A percentile compares a stretch with the other conserved stretches of the same genome.
These are phyloP conservation scores for Ricinus communis DNA, from an alignment of 345 rosid genomes.

Conservation along the genomic window DNA sequence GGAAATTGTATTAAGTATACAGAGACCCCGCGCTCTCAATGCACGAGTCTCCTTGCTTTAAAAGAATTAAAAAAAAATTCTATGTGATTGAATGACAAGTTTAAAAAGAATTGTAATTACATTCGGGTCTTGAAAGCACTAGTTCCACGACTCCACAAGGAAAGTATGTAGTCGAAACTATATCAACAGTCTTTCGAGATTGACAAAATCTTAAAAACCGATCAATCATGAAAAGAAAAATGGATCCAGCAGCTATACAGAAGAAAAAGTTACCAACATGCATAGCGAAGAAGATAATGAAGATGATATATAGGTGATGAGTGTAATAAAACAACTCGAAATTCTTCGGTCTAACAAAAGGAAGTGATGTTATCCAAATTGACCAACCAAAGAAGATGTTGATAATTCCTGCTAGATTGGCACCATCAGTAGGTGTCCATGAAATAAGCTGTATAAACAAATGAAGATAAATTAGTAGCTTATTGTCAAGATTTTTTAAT, in stretches of 20 bases:
- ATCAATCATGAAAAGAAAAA: conserved; percentile 77
- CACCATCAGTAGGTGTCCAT: conserved; percentile 6
- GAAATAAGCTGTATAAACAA: neutral
- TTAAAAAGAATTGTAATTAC: conserved; percentile 36
- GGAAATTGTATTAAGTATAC: neutral
- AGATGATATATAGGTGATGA: conserved; percentile 76
- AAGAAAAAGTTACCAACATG: conserved; percentile 75
- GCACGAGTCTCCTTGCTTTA: too few species aligned
- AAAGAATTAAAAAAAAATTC: too few species aligned
- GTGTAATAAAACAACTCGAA: conserved; percentile 92
- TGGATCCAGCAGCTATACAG: conserved; percentile 67
- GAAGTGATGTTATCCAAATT: conserved; percentile 82
- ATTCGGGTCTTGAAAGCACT: conserved; percentile 59
- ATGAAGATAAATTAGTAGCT: too few species aligned
- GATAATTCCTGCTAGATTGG: conserved; percentile 69
- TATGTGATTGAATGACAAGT: too few species aligned
- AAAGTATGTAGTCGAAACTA: conserved; percentile 65
- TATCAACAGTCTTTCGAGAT: conserved; percentile 58
- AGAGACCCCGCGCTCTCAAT: too few species aligned
- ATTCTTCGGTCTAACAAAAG: conserved; percentile 53
- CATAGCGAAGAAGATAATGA: conserved; percentile 72
- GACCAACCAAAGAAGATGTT: conserved; percentile 66
- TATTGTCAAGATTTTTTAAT: too few species aligned
- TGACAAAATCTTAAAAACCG: conserved; percentile 87
- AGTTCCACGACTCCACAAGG: conserved; percentile 79